Percentiles rank a stretch among this genome's conserved stretches.
These are phyloP conservation scores for Lumnitzera racemosa DNA, from an alignment of 345 rosid species.

Conservation along the genomic window DNA sequence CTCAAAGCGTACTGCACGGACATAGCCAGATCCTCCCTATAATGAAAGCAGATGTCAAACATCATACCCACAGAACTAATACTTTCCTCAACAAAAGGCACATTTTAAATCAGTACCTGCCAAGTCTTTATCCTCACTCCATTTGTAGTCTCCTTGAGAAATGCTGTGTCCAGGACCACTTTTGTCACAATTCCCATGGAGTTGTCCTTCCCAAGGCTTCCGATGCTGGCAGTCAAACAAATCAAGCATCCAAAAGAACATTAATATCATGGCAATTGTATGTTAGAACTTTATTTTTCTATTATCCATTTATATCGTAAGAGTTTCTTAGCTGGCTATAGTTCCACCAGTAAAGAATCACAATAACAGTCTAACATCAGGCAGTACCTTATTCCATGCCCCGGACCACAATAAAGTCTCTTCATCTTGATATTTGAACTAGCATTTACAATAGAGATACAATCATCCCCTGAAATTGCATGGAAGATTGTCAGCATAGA, in stretches of 20 bases:
- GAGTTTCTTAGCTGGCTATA: too few species aligned
- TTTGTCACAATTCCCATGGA: slow-evolving; percentile 65
- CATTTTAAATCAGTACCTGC: slow-evolving; percentile 52
- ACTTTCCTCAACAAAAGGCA: too few species aligned
- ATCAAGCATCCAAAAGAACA: slow-evolving; percentile 4
- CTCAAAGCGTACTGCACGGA: slow-evolving; percentile 69
- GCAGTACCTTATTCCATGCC: slow-evolving; percentile 86
- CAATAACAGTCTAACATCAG: neutral
- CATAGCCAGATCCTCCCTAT: slow-evolving; percentile 94
- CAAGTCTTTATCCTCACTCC: slow-evolving; percentile 97
- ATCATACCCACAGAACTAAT: neutral
- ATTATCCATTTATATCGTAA: too few species aligned
- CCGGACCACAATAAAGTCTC: slow-evolving; percentile 85
- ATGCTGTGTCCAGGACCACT: slow-evolving; percentile 85
- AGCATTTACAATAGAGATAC: slow-evolving; percentile 80
- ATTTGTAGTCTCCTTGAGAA: slow-evolving; percentile 63
- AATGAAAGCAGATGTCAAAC: slow-evolving; percentile 3
- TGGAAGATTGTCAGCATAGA: slow-evolving; percentile 8
- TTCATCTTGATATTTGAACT: slow-evolving; percentile 81
- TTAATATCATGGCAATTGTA: neutral
- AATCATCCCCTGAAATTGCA: slow-evolving; percentile 75
- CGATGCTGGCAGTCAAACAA: slow-evolving; percentile 42
- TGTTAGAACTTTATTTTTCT: too few species aligned
- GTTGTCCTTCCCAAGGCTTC: slow-evolving; percentile 90
- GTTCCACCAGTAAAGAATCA: too few species aligned